phyloP scores from a whole-genome alignment of 768 basidiomycete species.

The Termitomyces bulborhizus region DNA sequence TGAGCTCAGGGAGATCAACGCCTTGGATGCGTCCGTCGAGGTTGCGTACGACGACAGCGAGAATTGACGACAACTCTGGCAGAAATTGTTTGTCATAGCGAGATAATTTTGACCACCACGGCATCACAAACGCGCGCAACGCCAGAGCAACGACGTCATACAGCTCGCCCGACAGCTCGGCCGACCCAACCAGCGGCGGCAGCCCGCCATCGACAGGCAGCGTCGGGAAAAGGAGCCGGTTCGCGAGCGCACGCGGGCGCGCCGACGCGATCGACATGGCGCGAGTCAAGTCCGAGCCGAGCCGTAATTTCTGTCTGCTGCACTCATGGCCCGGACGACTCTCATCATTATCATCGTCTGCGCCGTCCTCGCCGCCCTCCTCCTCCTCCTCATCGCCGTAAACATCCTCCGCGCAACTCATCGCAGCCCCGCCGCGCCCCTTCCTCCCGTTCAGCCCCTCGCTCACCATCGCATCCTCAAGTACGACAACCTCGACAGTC shows the following conservation, averaged over 20 bases:
- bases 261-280: constrained; percentile 22
- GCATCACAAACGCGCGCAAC: constrained; percentile 70
- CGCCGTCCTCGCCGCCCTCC: constrained; percentile 32
- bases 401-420: constrained; percentile 29
- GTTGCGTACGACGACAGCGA: constrained; percentile 49
- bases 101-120: constrained; percentile 84
- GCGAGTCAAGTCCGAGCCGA: constrained; percentile 4
- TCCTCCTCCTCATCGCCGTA: constrained; percentile 30
- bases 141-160: constrained; percentile 80
- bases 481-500: constrained; percentile 18
- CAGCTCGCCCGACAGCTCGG: constrained; percentile 59
- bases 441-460: constrained; percentile 62
- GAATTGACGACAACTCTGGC: constrained; percentile 57
- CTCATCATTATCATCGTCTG: constrained; percentile 46
- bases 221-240: constrained; percentile 62
- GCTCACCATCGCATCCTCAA: constrained; percentile 51
- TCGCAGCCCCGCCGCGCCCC: constrained; percentile 30
- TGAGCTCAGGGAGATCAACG: constrained; percentile 53
- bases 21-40: constrained; percentile 53
- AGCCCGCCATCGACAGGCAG: constrained; percentile 34
- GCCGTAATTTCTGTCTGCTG: not conserved
- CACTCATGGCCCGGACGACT: constrained; percentile 26
- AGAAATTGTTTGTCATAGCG: constrained; percentile 81
- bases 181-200: constrained; percentile 31
- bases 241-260: constrained; percentile 29